A percentile compares a stretch with the other conserved stretches of the same genome.
Conservation (phyloP, 805 yeast species). For the Gaillardinia entomophila region DNA sequence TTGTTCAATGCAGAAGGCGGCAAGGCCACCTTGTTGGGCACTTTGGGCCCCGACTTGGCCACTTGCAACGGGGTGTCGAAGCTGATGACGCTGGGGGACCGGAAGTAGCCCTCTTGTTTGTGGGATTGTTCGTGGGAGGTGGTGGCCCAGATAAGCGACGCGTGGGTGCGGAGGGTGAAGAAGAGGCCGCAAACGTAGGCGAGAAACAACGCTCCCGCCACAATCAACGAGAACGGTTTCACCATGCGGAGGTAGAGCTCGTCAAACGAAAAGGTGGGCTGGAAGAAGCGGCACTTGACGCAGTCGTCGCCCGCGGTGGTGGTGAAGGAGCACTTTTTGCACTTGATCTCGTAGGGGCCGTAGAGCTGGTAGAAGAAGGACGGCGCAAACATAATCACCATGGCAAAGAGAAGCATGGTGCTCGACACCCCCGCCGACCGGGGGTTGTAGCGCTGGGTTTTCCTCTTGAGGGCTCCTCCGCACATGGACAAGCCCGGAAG, state of each 20-base stretch:
- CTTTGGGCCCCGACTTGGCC: conserved; percentile 6
- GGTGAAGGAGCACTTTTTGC: conserved; percentile 47
- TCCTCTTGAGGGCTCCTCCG: conserved; percentile 89
- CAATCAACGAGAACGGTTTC: conserved; percentile 74
- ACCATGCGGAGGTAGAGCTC: conserved; percentile 60
- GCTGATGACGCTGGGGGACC: conserved; percentile 36
- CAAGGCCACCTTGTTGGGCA: conserved; percentile 3
- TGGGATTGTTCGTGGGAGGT: conserved; percentile 28
- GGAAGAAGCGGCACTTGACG: conserved; percentile 68
- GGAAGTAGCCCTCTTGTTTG: conserved; percentile 18
- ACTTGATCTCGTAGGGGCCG: conserved; percentile 76
- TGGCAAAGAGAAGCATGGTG: conserved; percentile 88
- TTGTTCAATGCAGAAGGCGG: conserved; percentile 10
- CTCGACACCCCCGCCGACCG: conserved; percentile 96
- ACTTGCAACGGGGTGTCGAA: conserved; percentile 13
- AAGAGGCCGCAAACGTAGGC: conserved; percentile 86
- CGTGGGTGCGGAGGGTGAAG: conserved; percentile 94
- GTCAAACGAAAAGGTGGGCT: conserved; percentile 70
- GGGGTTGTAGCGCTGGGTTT: conserved; percentile 94
- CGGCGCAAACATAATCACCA: conserved; percentile 88
- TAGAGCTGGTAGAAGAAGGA: conserved; percentile 84
- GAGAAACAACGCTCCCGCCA: conserved; percentile 73
- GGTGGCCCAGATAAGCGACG: conserved; percentile 89
- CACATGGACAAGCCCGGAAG: conserved; percentile 96
- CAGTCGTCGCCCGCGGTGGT: conserved; percentile 37